Percentiles rank a stretch among this genome's conserved stretches.
Evolutionary conservation across 345 rosid species (phyloP).

Genomic region (Eucalyptus decipiens): DNA sequence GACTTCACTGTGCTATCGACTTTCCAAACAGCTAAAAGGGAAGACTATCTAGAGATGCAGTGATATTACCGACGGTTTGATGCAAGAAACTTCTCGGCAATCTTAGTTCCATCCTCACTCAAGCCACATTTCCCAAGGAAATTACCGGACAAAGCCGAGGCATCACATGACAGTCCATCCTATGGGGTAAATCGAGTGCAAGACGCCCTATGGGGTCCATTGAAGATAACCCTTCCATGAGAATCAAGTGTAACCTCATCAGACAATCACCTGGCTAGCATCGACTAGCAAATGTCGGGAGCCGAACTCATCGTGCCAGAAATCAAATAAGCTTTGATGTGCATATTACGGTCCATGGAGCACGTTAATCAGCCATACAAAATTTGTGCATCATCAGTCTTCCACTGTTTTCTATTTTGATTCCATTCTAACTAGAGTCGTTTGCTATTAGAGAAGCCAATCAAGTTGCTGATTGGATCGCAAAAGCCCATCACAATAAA

Average conservation of each 20-base stretch:
- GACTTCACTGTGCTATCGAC: background rate
- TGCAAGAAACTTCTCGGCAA: background rate
- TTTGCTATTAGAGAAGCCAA: rapidly evolving
- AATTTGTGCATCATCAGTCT: background rate
- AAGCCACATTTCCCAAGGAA: background rate
- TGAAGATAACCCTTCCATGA: background rate
- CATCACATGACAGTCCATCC: background rate
- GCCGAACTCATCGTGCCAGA: background rate
- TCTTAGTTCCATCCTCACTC: background rate
- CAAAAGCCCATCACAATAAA: too few species aligned
- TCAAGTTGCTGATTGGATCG: too few species aligned
- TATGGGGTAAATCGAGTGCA: background rate
- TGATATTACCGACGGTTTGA: background rate
- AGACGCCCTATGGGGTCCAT: background rate
- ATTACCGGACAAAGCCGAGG: background rate
- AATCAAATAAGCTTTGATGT: background rate
- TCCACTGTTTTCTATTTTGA: background rate
- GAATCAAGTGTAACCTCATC: background rate
- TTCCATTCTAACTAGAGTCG: background rate
- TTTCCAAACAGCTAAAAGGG: background rate
- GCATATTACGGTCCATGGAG: background rate
- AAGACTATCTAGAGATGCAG: background rate
- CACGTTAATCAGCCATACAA: background rate
- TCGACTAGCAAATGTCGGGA: background rate
- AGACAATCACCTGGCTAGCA: background rate